A percentile compares a stretch with the other conserved stretches of the same genome.
phyloP scores from a whole-genome alignment of 495 filamentous ascomycete genomes.

The Aspergillus hancockii region DNA sequence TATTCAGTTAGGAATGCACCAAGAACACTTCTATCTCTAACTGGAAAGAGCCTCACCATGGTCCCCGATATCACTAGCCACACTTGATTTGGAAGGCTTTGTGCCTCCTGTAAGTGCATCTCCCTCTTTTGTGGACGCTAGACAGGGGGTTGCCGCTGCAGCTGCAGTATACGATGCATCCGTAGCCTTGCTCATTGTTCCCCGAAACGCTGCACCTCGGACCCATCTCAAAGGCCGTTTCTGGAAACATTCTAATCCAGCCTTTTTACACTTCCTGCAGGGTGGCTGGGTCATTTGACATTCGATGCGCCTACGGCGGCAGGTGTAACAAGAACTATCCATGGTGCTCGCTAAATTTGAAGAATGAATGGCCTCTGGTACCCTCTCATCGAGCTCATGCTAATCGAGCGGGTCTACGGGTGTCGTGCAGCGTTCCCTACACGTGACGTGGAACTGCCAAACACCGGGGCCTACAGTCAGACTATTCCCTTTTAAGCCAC shows the following conservation, averaged over 20 bases:
- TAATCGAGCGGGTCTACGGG: too few species aligned
- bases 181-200: slow-evolving; percentile 33
- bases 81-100: too few species aligned
- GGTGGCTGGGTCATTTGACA: slow-evolving; percentile 45
- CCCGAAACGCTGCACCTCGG: slow-evolving; percentile 43
- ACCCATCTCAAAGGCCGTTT: slow-evolving; percentile 52
- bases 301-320: slow-evolving; percentile 54
- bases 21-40: too few species aligned
- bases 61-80: too few species aligned
- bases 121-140: too few species aligned
- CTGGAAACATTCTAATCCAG: slow-evolving; percentile 52
- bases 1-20: not conserved
- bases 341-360: not conserved
- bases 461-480: not conserved
- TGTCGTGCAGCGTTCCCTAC: not conserved
- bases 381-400: too few species aligned
- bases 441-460: not conserved
- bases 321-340: slow-evolving; percentile 46
- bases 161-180: not conserved
- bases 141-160: not conserved
- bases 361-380: not conserved
- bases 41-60: too few species aligned
- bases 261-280: slow-evolving; percentile 43
- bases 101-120: too few species aligned
- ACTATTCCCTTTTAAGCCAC: not conserved